Conservation (phyloP, 257 asterid species). For the Gynochthodes officinalis region DNA sequence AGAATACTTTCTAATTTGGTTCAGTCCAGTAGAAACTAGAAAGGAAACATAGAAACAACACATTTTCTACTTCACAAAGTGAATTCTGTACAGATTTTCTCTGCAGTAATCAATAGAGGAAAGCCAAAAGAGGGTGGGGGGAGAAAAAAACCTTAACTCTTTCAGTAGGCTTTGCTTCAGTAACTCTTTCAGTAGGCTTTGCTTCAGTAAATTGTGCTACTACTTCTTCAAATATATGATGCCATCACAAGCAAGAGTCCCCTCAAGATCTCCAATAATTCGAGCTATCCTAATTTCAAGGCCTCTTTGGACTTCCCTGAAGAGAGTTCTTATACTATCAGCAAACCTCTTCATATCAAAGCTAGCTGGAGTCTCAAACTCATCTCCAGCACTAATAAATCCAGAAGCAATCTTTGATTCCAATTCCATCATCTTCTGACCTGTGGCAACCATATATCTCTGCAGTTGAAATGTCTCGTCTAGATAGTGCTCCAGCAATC, state of each 20-base stretch:
- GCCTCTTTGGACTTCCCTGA: slow-evolving; percentile 83
- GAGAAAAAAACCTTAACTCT: neutral
- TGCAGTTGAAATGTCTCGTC: slow-evolving; percentile 93
- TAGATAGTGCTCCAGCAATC: slow-evolving; percentile 65
- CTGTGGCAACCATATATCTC: slow-evolving; percentile 84
- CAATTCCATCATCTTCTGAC: slow-evolving; percentile 72
- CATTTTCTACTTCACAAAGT: neutral
- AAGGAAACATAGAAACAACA: neutral
- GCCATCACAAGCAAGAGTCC: slow-evolving; percentile 80
- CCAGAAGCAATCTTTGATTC: slow-evolving; percentile 69
- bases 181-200: slow-evolving; percentile 1
- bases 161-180: neutral
- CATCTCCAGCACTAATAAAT: slow-evolving; percentile 38
- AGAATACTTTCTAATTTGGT: slow-evolving; percentile 4
- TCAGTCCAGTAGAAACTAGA: neutral
- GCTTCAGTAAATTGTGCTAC: slow-evolving; percentile 7
- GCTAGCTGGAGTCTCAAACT: slow-evolving; percentile 53
- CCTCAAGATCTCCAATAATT: slow-evolving; percentile 83
- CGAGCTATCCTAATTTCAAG: slow-evolving; percentile 82
- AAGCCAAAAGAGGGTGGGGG: neutral
- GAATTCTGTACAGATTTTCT: slow-evolving; percentile 17
- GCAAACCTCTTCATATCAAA: slow-evolving; percentile 72
- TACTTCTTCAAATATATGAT: slow-evolving; percentile 56
- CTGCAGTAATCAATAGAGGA: neutral
- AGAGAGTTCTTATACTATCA: slow-evolving; percentile 60